phyloP scores from a whole-genome alignment of 2,329 filamentous ascomycete genomes.

The Chaetomiaceae sp. region DNA sequence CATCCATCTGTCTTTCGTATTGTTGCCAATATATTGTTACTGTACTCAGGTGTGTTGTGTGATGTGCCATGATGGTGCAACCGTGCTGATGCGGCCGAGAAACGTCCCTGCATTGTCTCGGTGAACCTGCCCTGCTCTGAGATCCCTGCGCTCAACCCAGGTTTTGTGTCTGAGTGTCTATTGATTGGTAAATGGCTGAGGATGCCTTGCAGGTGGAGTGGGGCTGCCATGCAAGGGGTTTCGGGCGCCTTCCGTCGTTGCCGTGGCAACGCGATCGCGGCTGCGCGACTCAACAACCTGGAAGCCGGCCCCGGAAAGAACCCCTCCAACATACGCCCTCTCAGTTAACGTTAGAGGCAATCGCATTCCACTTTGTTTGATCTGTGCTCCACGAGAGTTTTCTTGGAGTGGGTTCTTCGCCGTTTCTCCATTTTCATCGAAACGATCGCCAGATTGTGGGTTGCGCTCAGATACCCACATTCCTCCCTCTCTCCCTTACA shows the following conservation, averaged over 20 bases:
- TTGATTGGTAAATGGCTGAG: neutral
- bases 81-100: neutral
- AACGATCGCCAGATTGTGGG: neutral
- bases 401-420: neutral
- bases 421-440: neutral
- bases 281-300: constrained; percentile 8
- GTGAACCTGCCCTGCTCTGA: too few species aligned
- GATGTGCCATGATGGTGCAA: neutral
- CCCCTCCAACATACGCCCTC: constrained; percentile 8
- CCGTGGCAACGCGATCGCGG: constrained; percentile 3
- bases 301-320: neutral
- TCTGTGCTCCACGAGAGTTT: constrained; percentile 1
- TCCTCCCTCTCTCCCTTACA: neutral
- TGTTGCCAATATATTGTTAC: neutral
- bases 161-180: neutral
- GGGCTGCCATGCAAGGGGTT: neutral
- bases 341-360: too few species aligned
- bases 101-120: neutral
- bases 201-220: neutral
- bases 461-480: neutral
- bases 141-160: too few species aligned
- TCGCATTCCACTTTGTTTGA: constrained; percentile 11
- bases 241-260: constrained; percentile 5
- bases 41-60: neutral
- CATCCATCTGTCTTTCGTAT: neutral